Evolutionary conservation across 148 eudicot genomes (phyloP).

Genomic region (Rhododendron molle): DNA sequence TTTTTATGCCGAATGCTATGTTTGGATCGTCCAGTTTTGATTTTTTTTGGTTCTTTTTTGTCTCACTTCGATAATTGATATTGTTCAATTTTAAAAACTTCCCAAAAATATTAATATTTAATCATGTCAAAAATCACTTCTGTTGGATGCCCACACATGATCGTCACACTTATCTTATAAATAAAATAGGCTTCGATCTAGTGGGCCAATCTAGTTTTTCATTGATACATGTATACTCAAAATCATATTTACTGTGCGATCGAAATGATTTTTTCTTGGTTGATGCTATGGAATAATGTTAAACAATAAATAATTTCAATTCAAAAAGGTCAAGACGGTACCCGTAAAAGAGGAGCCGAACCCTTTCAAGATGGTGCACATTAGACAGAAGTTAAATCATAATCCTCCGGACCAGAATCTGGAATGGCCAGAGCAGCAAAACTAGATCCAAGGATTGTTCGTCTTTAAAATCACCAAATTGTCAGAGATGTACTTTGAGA

Average conservation of each 20-base stretch:
- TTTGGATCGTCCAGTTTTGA: neutral
- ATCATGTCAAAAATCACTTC: neutral
- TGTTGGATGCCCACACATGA: neutral
- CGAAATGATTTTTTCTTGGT: neutral
- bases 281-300: neutral
- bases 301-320: neutral
- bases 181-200: neutral
- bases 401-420: too few species aligned
- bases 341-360: too few species aligned
- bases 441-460: too few species aligned
- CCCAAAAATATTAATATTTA: neutral
- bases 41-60: too few species aligned
- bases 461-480: too few species aligned
- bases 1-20: neutral
- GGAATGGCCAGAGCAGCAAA: too few species aligned
- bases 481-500: too few species aligned
- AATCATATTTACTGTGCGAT: neutral
- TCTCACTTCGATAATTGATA: neutral
- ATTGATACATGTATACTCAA: neutral
- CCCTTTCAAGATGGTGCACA: too few species aligned
- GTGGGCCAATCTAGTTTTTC: neutral
- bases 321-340: too few species aligned
- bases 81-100: neutral
- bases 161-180: neutral
- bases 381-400: too few species aligned